Base-by-base conservation (phyloP, 2,329 filamentous ascomycete species). In the Calonectria pteridis region DNA sequence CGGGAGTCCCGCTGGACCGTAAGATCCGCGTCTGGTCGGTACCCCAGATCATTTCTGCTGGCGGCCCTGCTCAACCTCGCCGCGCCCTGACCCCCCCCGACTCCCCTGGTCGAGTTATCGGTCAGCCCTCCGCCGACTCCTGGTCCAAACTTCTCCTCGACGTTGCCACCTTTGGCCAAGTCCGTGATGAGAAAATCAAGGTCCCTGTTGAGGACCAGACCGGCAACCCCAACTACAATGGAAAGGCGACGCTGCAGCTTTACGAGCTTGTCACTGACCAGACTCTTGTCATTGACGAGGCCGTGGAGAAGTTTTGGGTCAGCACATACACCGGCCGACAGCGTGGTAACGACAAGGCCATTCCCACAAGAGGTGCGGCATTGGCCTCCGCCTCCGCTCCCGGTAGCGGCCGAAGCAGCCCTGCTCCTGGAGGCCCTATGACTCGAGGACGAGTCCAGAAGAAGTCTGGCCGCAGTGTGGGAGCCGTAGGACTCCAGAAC, bases 401-500 rank as follows among this genome's bases (percentile, higher is more conserved):
- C 1, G 81, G 69, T 66, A 94, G 94, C 71, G 91, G 93, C 50
- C 91, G 92, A 35, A 95, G 90, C 75, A 96, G 95, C 70, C 93
- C 92, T 7, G 88, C 89, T 26, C 90, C 89, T 4, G 86, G 88
- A 6, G 89, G 89, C 2, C 85, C 89, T 10, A 87, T 94, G 75
- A 96, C 94, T 0, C 90, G 95, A 77, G 95, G 95, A 51, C 91
- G 94, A 71, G 86, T 90, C 10, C 91, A 93, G 73, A 92, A 92
- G 76, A 93, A 92, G 77, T 91, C 92, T 49, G 94, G 94, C 13
- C 92, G 92, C 75, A 91, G 91, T 16, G 85, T 92, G 40, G 97
- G 97, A 37, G 93, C 93, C 50, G 94, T 96, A 51, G 97, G 97
- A 40, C 87, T 99, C 67, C 92, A 91, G 76, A 99, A 99, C 81